phyloP scores from a whole-genome alignment of 495 filamentous ascomycete species.

The Parachaetomium inaequale region DNA sequence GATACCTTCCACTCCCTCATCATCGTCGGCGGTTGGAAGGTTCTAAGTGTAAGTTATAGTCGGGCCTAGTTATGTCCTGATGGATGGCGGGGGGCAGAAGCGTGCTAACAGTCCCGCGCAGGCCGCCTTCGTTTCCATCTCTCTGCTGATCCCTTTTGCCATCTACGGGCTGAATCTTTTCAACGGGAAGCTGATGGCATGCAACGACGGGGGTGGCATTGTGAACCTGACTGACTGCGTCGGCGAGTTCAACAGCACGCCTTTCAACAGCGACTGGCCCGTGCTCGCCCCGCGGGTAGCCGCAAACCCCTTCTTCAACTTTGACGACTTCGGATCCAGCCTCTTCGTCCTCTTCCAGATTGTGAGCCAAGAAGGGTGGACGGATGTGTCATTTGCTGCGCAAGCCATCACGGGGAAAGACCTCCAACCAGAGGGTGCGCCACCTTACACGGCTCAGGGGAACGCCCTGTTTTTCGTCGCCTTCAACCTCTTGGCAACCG shows the following conservation, averaged over 20 bases:
- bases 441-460: constrained; percentile 55
- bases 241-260: constrained; percentile 71
- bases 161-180: constrained; percentile 94
- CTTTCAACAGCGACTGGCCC: constrained; percentile 69
- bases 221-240: constrained; percentile 69
- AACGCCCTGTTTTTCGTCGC: constrained; percentile 93
- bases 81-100: not conserved
- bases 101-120: constrained; percentile 25
- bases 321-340: constrained; percentile 88
- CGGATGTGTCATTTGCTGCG: constrained; percentile 78
- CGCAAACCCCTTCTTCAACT: constrained; percentile 80
- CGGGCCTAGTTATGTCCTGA: constrained; percentile 39
- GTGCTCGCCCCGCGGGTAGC: constrained; percentile 77
- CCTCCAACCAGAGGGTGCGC: constrained; percentile 62
- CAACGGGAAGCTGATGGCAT: constrained; percentile 70
- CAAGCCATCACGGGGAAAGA: constrained; percentile 76
- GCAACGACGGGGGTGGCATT: constrained; percentile 67
- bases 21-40: constrained; percentile 87
- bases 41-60: constrained; percentile 53
- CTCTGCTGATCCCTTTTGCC: constrained; percentile 91
- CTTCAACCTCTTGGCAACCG: constrained; percentile 94
- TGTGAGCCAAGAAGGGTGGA: constrained; percentile 98
- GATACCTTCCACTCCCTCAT: constrained; percentile 97
- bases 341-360: constrained; percentile 98
- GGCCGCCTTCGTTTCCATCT: constrained; percentile 90